A percentile compares a stretch with the other conserved stretches of the same genome.
Conservation (phyloP, 2,329 filamentous ascomycete genomes). For the Didymella sp. region DNA sequence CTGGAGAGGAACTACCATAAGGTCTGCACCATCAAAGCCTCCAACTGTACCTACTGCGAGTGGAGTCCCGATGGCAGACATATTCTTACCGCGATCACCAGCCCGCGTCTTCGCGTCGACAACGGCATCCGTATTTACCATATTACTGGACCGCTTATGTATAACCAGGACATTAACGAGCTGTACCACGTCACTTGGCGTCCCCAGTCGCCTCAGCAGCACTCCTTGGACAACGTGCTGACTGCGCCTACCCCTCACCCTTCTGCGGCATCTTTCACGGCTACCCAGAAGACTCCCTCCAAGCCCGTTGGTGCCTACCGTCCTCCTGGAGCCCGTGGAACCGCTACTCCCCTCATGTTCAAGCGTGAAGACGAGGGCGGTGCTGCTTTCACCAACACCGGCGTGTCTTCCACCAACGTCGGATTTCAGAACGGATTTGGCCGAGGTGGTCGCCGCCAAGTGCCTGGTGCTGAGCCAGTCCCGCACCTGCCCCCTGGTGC, state of each 20-base stretch:
- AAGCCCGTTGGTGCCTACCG: slow-evolving; percentile 98
- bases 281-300: slow-evolving; percentile 88
- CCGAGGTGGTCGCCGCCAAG: slow-evolving; percentile 72
- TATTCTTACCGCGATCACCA: slow-evolving; percentile 97
- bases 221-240: slow-evolving; percentile 74
- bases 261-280: slow-evolving; percentile 82
- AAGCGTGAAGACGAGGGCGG: slow-evolving; percentile 98
- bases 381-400: slow-evolving; percentile 83
- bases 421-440: slow-evolving; percentile 78
- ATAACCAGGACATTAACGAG: slow-evolving; percentile 93
- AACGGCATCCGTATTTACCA: slow-evolving; percentile 98
- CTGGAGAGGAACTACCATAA: slow-evolving; percentile 92
- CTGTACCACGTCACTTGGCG: slow-evolving; percentile 89
- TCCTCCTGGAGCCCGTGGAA: slow-evolving; percentile 89
- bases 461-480: slow-evolving; percentile 84
- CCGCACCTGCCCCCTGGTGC: slow-evolving; percentile 71
- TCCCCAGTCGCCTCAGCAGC: slow-evolving; percentile 69
- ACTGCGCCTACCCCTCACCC: slow-evolving; percentile 78
- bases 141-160: slow-evolving; percentile 86
- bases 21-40: slow-evolving; percentile 90
- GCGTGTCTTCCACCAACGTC: slow-evolving; percentile 66
- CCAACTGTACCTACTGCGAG: slow-evolving; percentile 93
- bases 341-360: slow-evolving; percentile 88
- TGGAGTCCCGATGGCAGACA: slow-evolving; percentile 97
- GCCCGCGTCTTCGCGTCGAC: slow-evolving; percentile 91